Conservation (phyloP, 2,329 filamentous ascomycete species). For the Cytospora chrysosperma region DNA sequence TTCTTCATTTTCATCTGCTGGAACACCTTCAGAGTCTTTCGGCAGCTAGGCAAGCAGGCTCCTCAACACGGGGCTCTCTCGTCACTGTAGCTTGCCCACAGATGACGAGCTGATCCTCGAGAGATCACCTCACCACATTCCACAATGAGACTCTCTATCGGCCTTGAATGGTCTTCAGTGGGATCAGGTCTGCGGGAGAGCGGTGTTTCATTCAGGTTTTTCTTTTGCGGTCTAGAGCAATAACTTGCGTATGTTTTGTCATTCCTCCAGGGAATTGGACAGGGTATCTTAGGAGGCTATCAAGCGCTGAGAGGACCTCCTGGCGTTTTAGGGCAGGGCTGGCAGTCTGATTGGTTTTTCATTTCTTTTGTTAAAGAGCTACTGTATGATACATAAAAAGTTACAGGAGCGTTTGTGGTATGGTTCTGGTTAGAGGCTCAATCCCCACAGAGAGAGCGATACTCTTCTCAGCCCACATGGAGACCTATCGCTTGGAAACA, state of each 20-base stretch:
- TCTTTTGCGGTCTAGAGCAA: not conserved
- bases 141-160: not conserved
- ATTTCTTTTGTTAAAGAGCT: conserved; percentile 24
- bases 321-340: conserved; percentile 30
- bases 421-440: not conserved
- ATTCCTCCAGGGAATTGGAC: conserved; percentile 31
- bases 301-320: conserved; percentile 59
- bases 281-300: conserved; percentile 41
- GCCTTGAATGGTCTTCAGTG: not conserved
- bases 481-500: not conserved
- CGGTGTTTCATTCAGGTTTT: not conserved
- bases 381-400: conserved; percentile 9
- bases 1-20: conserved; percentile 14
- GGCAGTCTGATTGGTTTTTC: conserved; percentile 17
- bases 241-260: conserved; percentile 10
- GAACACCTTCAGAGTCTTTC: conserved; percentile 8
- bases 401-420: not conserved
- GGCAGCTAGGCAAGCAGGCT: not conserved
- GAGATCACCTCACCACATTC: not conserved
- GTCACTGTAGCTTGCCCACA: not conserved
- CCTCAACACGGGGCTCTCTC: not conserved
- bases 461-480: not conserved
- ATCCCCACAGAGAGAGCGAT: not conserved
- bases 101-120: not conserved
- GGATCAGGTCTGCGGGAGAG: not conserved